phyloP scores from a whole-genome alignment of 768 basidiomycete species.

The Serendipita indica region DNA sequence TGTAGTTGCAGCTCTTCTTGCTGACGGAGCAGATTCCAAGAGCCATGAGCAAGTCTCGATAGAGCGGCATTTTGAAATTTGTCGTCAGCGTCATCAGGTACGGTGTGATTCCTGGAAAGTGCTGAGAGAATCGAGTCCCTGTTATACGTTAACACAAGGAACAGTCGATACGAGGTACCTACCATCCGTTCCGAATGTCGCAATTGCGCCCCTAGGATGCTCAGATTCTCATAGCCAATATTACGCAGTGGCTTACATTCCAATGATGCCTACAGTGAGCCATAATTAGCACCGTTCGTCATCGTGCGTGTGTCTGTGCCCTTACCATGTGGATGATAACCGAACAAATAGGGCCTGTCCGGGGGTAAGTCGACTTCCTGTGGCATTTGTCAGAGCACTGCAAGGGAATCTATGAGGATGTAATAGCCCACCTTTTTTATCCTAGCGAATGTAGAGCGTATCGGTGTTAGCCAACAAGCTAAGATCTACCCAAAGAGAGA shows the following conservation, averaged over 20 bases:
- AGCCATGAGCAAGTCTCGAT: conserved; percentile 77
- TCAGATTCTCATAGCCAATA: background rate
- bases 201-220: conserved; percentile 64
- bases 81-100: conserved; percentile 82
- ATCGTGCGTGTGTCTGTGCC: conserved; percentile 9
- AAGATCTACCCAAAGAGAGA: conserved; percentile 17
- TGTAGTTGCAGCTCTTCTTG: conserved; percentile 78
- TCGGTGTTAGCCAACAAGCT: conserved; percentile 3
- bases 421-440: conserved; percentile 29
- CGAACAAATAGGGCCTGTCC: conserved; percentile 89
- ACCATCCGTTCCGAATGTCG: conserved; percentile 95
- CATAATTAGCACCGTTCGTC: conserved; percentile 10
- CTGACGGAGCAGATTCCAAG: conserved; percentile 89
- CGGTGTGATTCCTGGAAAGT: conserved; percentile 82
- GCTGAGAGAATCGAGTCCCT: conserved; percentile 82
- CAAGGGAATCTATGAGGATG: background rate
- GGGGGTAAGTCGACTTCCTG: conserved; percentile 85
- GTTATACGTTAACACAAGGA: background rate
- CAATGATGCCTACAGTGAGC: conserved; percentile 64
- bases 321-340: conserved; percentile 93
- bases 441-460: conserved; percentile 13
- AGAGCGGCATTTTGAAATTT: conserved; percentile 87
- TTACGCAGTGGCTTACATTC: conserved; percentile 50
- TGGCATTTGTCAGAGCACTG: background rate
- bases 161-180: conserved; percentile 9